A percentile compares a stretch with the other conserved stretches of the same genome.
Evolutionary conservation across 2,329 filamentous ascomycete species (phyloP).

Genomic region (Penicillium sclerotiorum): DNA sequence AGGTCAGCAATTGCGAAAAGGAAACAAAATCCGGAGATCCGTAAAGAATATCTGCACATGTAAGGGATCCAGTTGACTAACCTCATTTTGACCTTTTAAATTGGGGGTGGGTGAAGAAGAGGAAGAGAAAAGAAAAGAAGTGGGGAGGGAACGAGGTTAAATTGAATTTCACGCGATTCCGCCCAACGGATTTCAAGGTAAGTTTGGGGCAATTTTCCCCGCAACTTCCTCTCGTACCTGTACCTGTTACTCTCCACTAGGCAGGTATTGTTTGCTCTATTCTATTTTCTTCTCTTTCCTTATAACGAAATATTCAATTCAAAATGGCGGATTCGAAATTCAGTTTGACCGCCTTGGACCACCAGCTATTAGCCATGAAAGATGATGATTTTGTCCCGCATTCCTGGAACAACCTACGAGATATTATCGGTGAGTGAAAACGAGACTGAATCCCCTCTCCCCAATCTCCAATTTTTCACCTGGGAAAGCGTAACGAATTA

Average conservation of each 20-base stretch:
- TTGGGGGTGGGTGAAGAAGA: not conserved
- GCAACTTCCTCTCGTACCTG: too few relatives aligned
- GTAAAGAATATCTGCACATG: too few relatives aligned
- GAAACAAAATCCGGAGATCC: not conserved
- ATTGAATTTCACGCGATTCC: conserved; percentile 8
- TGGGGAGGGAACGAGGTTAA: conserved; percentile 1
- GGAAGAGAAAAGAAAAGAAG: conserved; percentile 6
- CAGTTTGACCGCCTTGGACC: conserved; percentile 54
- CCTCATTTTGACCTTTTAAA: conserved; percentile 38
- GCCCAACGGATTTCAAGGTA: conserved; percentile 26
- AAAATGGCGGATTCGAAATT: conserved; percentile 35
- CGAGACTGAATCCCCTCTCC: conserved; percentile 11
- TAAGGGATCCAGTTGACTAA: conserved; percentile 19
- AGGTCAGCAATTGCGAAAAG: conserved; percentile 15
- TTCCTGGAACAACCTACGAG: conserved; percentile 55
- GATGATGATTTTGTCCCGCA: conserved; percentile 57
- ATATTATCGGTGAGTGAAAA: conserved; percentile 57
- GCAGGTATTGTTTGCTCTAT: not conserved
- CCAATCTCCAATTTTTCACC: conserved; percentile 3
- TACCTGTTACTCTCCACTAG: not conserved
- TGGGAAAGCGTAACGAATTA: not conserved
- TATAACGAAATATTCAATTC: not conserved
- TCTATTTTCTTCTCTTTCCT: not conserved
- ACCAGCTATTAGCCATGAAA: conserved; percentile 51
- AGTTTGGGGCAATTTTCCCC: conserved; percentile 12